Conservation (phyloP, 176 grass and related monocot species). For the Zea mays region DNA sequence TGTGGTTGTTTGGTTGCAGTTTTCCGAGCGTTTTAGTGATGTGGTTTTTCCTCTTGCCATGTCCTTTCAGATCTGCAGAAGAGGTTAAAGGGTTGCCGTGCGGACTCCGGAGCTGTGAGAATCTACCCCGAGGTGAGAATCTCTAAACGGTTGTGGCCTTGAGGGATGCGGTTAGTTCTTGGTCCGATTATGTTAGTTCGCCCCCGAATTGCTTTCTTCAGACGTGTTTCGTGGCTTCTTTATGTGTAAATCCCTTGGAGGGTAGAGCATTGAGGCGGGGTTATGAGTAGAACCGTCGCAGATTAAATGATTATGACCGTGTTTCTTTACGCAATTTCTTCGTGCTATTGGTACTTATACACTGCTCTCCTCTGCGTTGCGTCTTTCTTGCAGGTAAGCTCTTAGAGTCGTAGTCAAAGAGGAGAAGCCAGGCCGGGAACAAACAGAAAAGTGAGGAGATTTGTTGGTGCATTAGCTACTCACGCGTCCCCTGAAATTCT, state of each 20-base stretch:
- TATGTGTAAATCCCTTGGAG: background rate
- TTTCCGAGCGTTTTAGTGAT: constrained; percentile 18
- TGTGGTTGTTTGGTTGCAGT: background rate
- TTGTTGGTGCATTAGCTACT: background rate
- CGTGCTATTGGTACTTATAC: background rate
- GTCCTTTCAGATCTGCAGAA: constrained; percentile 7
- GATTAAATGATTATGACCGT: background rate
- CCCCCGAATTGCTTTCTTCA: background rate
- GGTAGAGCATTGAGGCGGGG: background rate
- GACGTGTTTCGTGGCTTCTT: background rate
- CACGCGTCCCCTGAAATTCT: background rate
- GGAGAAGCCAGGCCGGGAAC: background rate
- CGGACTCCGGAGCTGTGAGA: background rate
- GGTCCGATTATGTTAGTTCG: background rate
- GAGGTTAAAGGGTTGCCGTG: background rate
- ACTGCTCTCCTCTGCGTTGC: background rate
- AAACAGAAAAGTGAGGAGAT: background rate
- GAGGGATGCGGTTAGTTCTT: constrained; percentile 9
- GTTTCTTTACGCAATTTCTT: constrained; percentile 1
- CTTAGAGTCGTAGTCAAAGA: background rate
- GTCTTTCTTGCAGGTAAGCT: constrained; percentile 15
- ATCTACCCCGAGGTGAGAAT: constrained; percentile 29
- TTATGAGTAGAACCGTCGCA: background rate
- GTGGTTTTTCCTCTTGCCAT: background rate
- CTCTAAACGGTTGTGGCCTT: background rate